phyloP scores from a whole-genome alignment of 768 basidiomycete species.

The Jaapia argillacea region DNA sequence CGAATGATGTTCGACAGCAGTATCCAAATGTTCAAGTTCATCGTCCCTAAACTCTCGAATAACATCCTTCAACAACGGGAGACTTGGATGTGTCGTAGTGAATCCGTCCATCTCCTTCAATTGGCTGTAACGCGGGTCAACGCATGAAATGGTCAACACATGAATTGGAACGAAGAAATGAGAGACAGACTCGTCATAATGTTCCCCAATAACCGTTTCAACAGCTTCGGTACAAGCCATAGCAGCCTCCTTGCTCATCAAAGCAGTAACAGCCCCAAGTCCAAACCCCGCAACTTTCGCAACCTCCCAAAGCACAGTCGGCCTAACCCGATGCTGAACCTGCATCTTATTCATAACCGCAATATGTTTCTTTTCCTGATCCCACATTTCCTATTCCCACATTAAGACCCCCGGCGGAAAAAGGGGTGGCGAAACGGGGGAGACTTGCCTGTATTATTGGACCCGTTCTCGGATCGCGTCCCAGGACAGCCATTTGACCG shows the following conservation, averaged over 20 bases:
- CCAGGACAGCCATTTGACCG: constrained; percentile 74
- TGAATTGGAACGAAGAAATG: background rate
- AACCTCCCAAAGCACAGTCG: constrained; percentile 73
- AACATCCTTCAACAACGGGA: constrained; percentile 61
- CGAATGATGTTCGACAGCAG: constrained; percentile 78
- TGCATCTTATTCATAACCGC: constrained; percentile 79
- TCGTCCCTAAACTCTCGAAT: constrained; percentile 87
- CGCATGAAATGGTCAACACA: background rate
- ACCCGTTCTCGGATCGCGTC: constrained; percentile 42
- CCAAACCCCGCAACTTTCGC: constrained; percentile 86
- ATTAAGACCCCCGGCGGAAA: background rate
- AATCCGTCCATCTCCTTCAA: constrained; percentile 61
- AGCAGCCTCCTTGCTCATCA: constrained; percentile 87
- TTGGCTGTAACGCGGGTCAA: constrained; percentile 47
- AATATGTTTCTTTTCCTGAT: constrained; percentile 90
- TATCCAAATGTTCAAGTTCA: constrained; percentile 89
- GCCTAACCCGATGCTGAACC: constrained; percentile 73
- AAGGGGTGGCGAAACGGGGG: constrained; percentile 13
- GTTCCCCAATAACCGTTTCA: constrained; percentile 95
- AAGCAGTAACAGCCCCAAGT: constrained; percentile 74
- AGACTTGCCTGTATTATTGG: constrained; percentile 75
- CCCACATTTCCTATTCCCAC: constrained; percentile 84
- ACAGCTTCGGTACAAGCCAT: constrained; percentile 99
- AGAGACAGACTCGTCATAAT: constrained; percentile 88
- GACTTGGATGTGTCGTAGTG: constrained; percentile 63